Conservation (phyloP, 2,329 filamentous ascomycete species). For the Aspergillus unguis region DNA sequence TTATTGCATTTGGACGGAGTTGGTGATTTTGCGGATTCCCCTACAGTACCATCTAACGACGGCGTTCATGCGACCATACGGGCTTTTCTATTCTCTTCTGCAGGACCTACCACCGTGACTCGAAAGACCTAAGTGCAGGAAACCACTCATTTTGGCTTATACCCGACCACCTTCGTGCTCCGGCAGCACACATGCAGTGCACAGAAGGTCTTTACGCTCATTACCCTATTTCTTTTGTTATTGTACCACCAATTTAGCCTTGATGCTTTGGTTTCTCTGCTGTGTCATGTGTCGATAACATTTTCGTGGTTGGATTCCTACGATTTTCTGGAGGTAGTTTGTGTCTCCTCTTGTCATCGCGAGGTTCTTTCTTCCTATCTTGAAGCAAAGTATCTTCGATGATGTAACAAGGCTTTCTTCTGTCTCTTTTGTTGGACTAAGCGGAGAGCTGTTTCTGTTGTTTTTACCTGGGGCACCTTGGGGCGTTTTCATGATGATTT, state of each 20-base stretch:
- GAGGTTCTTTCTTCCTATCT: constrained; percentile 11
- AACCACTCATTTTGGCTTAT: constrained; percentile 8
- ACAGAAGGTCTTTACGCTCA: constrained; percentile 14
- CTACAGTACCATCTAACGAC: constrained; percentile 23
- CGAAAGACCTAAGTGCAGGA: too few relatives aligned
- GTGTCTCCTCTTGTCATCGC: constrained; percentile 1
- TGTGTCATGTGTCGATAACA: constrained; percentile 9
- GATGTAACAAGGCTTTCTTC: constrained; percentile 6
- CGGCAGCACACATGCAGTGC: background rate
- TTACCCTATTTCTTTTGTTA: constrained; percentile 18
- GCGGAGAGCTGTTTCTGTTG: constrained; percentile 3
- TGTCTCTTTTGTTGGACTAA: constrained; percentile 16
- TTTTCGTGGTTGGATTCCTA: constrained; percentile 11
- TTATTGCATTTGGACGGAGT: constrained; percentile 35
- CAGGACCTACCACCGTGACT: constrained; percentile 9
- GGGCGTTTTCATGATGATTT: constrained; percentile 13
- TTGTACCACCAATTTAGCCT: constrained; percentile 15
- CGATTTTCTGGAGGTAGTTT: constrained; percentile 4
- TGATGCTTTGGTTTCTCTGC: constrained; percentile 12
- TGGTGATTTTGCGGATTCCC: constrained; percentile 23
- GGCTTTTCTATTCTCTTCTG: constrained; percentile 14
- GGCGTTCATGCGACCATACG: constrained; percentile 20
- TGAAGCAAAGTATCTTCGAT: constrained; percentile 7
- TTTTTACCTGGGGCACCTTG: constrained; percentile 11
- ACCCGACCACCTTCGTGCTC: constrained; percentile 11